Percentiles rank a stretch among this genome's conserved stretches.
phyloP scores from a whole-genome alignment of 768 basidiomycete genomes.

The Roridomyces roridus region DNA sequence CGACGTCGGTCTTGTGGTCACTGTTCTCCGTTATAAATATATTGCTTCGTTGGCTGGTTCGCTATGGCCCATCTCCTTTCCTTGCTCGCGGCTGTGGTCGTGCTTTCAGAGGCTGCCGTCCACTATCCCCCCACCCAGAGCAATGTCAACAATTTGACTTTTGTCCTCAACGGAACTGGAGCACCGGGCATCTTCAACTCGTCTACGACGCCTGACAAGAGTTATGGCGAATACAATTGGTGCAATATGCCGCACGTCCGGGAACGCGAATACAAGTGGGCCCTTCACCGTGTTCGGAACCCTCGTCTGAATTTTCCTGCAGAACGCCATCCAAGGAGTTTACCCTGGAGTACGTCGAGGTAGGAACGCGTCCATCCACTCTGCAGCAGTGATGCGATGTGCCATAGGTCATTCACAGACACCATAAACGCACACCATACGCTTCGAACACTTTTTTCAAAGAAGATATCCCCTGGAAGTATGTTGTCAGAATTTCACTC shows the following conservation, averaged over 20 bases:
- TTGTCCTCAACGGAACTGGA: constrained; percentile 46
- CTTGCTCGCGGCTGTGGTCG: no score
- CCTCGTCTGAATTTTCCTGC: not conserved
- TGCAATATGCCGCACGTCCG: constrained; percentile 63
- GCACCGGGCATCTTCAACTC: constrained; percentile 55
- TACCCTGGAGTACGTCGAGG: constrained; percentile 52
- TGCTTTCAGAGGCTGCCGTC: constrained; percentile 13
- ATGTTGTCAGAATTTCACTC: no score
- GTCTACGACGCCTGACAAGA: constrained; percentile 42
- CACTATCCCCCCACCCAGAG: constrained; percentile 47
- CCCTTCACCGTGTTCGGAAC: not conserved
- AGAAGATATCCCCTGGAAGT: constrained; percentile 50
- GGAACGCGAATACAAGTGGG: constrained; percentile 50
- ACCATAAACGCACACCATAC: constrained; percentile 61
- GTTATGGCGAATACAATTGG: constrained; percentile 53
- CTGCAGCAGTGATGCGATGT: not conserved
- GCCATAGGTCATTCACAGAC: constrained; percentile 49
- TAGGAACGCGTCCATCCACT: not conserved
- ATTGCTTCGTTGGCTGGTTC: no score
- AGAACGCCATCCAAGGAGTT: constrained; percentile 44
- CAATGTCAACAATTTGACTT: constrained; percentile 51
- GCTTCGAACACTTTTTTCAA: constrained; percentile 56
- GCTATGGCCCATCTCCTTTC: no score
- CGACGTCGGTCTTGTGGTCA: no score
- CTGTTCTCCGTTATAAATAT: no score